A percentile compares a stretch with the other conserved stretches of the same genome.
phyloP scores from a whole-genome alignment of 2,329 filamentous ascomycete species.

The Cladosporium sp. region DNA sequence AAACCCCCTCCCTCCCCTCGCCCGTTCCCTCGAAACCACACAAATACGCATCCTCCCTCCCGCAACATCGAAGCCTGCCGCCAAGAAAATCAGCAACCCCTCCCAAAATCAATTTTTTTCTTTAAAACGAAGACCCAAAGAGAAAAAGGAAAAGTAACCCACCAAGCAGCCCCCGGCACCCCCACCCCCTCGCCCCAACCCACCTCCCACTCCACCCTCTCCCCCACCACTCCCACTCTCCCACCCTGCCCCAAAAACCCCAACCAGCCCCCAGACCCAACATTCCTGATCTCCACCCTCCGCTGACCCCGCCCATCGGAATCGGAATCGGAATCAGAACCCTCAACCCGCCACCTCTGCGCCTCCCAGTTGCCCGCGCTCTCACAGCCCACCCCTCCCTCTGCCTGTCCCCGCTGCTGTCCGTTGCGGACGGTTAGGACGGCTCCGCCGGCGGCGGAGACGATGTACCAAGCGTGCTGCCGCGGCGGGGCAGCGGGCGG shows the following conservation, averaged over 20 bases:
- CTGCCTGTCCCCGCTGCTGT: no score
- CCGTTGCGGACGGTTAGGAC: background rate
- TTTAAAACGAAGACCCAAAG: no score
- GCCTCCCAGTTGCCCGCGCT: background rate
- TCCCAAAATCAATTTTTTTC: background rate
- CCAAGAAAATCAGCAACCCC: background rate
- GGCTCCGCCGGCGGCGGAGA: background rate
- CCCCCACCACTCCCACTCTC: no score
- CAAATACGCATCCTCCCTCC: conserved; percentile 1
- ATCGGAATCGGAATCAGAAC: no score
- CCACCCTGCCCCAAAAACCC: background rate
- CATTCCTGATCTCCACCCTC: background rate
- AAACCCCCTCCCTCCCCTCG: background rate
- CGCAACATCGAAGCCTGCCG: background rate
- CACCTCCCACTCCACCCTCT: background rate
- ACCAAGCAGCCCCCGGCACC: background rate
- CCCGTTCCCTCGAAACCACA: background rate
- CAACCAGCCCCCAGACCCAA: conserved; percentile 2
- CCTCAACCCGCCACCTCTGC: conserved; percentile 2
- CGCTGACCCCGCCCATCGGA: no score
- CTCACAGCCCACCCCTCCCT: background rate
- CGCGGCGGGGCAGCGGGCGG: background rate
- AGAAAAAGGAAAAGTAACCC: no score
- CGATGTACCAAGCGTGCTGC: conserved; percentile 1
- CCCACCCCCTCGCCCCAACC: conserved; percentile 1